Evolutionary conservation across 768 basidiomycete genomes (phyloP).

Genomic region (Gelatoporia subvermispora): DNA sequence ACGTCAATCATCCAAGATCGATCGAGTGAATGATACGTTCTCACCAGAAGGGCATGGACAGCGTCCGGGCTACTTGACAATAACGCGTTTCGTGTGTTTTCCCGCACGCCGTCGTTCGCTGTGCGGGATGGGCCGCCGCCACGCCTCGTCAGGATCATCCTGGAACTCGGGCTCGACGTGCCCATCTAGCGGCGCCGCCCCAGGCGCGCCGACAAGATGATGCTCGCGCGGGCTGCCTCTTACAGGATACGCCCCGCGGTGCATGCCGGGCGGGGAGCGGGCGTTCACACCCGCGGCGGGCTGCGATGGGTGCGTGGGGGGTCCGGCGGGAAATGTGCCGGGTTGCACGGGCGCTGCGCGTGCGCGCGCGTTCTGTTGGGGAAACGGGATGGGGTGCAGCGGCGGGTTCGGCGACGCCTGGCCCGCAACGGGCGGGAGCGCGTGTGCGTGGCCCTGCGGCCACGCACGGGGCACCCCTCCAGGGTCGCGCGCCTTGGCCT

Average conservation of each 20-base stretch:
- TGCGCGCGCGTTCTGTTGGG: slow-evolving; percentile 11
- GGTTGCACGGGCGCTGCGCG: slow-evolving; percentile 12
- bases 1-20: too few species aligned
- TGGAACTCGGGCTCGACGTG: slow-evolving; percentile 43
- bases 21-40: too few species aligned
- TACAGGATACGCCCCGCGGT: slow-evolving; percentile 21
- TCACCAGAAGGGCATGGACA: too few species aligned
- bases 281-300: slow-evolving; percentile 16
- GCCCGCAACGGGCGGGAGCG: slow-evolving; percentile 2
- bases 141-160: slow-evolving; percentile 63
- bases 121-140: slow-evolving; percentile 69
- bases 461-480: background rate
- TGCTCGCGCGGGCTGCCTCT: slow-evolving; percentile 6
- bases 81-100: slow-evolving; percentile 73
- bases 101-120: slow-evolving; percentile 72
- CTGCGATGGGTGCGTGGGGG: slow-evolving; percentile 29
- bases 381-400: slow-evolving; percentile 8
- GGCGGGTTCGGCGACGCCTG: slow-evolving; percentile 1
- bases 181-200: slow-evolving; percentile 10
- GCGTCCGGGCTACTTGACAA: slow-evolving; percentile 27
- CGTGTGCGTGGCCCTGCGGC: slow-evolving; percentile 4
- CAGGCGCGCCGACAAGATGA: slow-evolving; percentile 2
- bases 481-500: background rate
- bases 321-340: slow-evolving; percentile 29
- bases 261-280: slow-evolving; percentile 20